phyloP scores from a whole-genome alignment of 1,284 basidiomycete genomes.

The Afroboletus lepidellus region DNA sequence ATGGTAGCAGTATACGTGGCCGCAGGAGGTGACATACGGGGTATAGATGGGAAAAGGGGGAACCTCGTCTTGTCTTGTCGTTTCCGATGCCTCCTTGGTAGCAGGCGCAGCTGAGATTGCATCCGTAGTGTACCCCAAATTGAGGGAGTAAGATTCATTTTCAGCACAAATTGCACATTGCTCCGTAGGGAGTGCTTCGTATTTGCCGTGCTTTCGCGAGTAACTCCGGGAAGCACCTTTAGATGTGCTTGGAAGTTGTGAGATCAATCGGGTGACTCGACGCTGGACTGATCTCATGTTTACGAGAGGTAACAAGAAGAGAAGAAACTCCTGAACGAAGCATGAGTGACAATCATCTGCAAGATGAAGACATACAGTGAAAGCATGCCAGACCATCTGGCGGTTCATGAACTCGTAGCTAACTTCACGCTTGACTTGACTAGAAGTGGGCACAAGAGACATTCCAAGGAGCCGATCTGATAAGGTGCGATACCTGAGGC shows the following conservation, averaged over 20 bases:
- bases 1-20: conserved; percentile 85
- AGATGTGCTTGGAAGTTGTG: conserved; percentile 20
- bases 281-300: conserved; percentile 64
- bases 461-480: conserved; percentile 82
- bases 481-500: conserved; percentile 77
- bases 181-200: conserved; percentile 58
- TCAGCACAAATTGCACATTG: conserved; percentile 82
- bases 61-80: conserved; percentile 16
- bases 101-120: conserved; percentile 42
- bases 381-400: conserved; percentile 98
- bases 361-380: conserved; percentile 66
- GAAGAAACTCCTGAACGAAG: conserved; percentile 79
- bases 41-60: conserved; percentile 65
- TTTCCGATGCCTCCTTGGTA: conserved; percentile 6
- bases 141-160: conserved; percentile 61
- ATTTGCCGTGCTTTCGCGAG: conserved; percentile 51
- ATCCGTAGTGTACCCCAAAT: conserved; percentile 52
- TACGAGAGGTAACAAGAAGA: conserved; percentile 89
- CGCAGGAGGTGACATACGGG: conserved; percentile 74
- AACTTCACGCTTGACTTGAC: conserved; percentile 77
- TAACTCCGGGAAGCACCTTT: conserved; percentile 6
- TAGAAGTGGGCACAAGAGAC: conserved; percentile 72
- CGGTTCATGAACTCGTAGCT: conserved; percentile 99
- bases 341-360: neutral
- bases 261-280: conserved; percentile 47